These are phyloP conservation scores for Sinapis alba DNA, from an alignment of 441 rosid species.

Conservation along the genomic window DNA sequence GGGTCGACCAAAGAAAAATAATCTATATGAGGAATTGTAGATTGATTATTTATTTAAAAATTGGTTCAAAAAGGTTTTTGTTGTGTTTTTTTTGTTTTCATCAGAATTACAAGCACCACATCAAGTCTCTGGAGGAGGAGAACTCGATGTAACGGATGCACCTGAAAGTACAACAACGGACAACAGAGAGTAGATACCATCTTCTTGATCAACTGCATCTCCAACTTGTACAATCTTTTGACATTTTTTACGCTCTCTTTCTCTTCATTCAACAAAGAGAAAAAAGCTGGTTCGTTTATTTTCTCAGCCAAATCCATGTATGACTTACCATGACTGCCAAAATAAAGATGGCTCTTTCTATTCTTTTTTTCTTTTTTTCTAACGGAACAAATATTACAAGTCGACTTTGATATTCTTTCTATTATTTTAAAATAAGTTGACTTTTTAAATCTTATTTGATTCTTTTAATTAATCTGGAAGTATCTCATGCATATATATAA, in stretches of 20 bases:
- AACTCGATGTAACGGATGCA: conserved; percentile 27
- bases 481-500: too few relatives aligned
- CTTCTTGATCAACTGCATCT: conserved; percentile 25
- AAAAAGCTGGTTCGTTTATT: conserved; percentile 31
- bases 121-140: conserved; percentile 20
- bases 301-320: conserved; percentile 31
- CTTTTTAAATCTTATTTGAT: background rate
- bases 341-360: conserved; percentile 31
- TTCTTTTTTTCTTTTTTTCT: background rate
- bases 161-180: conserved; percentile 33
- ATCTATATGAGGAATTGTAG: conserved; percentile 5
- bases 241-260: conserved; percentile 23
- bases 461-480: too few relatives aligned
- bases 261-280: conserved; percentile 19
- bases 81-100: background rate
- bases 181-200: conserved; percentile 24
- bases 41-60: background rate
- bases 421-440: conserved; percentile 4
- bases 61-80: background rate
- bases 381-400: conserved; percentile 17
- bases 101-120: conserved; percentile 35
- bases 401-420: conserved; percentile 27
- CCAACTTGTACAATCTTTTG: conserved; percentile 36
- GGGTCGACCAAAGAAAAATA: conserved; percentile 2
- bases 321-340: conserved; percentile 30